phyloP scores from a whole-genome alignment of 1,284 basidiomycete species.

The Trichosporon coremiiforme region DNA sequence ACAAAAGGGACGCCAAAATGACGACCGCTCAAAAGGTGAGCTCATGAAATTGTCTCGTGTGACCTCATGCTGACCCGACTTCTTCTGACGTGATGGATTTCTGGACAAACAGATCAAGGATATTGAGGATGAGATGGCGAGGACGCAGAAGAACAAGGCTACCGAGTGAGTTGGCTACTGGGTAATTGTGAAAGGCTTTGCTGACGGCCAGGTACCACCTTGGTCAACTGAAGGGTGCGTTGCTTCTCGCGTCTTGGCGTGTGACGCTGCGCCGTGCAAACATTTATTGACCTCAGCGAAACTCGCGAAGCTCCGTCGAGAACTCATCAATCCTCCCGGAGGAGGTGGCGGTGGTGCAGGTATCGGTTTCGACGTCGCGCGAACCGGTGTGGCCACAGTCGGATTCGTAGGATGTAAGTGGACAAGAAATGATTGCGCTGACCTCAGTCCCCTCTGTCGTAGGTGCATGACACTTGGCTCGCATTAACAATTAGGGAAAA shows the following conservation, averaged over 20 bases:
- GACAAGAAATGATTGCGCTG: neutral
- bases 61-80: constrained; percentile 5
- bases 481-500: constrained; percentile 58
- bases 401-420: constrained; percentile 74
- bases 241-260: neutral
- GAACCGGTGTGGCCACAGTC: constrained; percentile 93
- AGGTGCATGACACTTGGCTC: constrained; percentile 26
- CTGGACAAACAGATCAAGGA: constrained; percentile 49
- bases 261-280: neutral
- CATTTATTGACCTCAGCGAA: constrained; percentile 65
- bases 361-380: constrained; percentile 92
- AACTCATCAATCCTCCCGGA: constrained; percentile 79
- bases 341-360: constrained; percentile 84
- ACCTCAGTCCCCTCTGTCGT: constrained; percentile 40
- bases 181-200: constrained; percentile 25
- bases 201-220: constrained; percentile 71
- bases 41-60: neutral
- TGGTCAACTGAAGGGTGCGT: constrained; percentile 79
- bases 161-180: constrained; percentile 51
- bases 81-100: neutral
- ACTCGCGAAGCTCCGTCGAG: constrained; percentile 92
- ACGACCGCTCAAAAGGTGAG: constrained; percentile 56
- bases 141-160: constrained; percentile 84
- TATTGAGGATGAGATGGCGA: constrained; percentile 58
- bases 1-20: constrained; percentile 37